These are phyloP conservation scores for Favolaschia claudopus DNA, from an alignment of 768 basidiomycete species.

Conservation along the genomic window DNA sequence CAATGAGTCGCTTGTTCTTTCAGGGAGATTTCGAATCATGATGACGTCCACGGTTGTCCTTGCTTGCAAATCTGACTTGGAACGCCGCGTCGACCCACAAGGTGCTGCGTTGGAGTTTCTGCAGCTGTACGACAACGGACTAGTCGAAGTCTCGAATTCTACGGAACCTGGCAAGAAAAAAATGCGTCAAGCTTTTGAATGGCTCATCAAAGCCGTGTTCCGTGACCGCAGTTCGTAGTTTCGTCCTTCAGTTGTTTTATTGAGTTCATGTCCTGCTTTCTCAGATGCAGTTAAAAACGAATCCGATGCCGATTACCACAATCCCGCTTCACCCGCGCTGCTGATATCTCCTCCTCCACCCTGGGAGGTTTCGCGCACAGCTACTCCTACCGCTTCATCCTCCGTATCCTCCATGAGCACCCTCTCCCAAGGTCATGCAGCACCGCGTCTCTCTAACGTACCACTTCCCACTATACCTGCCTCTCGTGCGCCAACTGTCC, in stretches of 20 bases:
- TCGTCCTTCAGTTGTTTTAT: conserved; percentile 5
- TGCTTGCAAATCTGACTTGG: conserved; percentile 87
- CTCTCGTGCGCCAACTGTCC: conserved; percentile 43
- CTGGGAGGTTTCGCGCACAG: conserved; percentile 63
- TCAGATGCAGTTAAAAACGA: conserved; percentile 39
- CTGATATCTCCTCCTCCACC: conserved; percentile 57
- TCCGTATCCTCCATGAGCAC: conserved; percentile 42
- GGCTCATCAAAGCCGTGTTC: conserved; percentile 71
- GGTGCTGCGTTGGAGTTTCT: conserved; percentile 55
- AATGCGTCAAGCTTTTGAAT: conserved; percentile 78
- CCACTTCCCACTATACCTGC: conserved; percentile 42
- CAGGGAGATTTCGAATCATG: conserved; percentile 66
- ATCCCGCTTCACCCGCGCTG: conserved; percentile 76
- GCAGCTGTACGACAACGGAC: conserved; percentile 71
- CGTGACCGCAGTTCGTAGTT: conserved; percentile 53
- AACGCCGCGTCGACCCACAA: conserved; percentile 63
- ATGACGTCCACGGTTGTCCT: conserved; percentile 76
- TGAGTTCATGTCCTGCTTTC: conserved; percentile 14
- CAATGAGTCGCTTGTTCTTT: conserved; percentile 16
- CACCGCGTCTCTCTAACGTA: conserved; percentile 35
- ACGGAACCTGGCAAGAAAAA: conserved; percentile 69
- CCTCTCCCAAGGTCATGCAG: conserved; percentile 35
- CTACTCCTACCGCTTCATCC: conserved; percentile 60
- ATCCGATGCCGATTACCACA: conserved; percentile 57
- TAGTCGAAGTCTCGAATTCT: conserved; percentile 74